Percentiles rank a stretch among this genome's conserved stretches.
Evolutionary conservation across 2,329 filamentous ascomycete species (phyloP).

Genomic region (Davidsoniella australis): DNA sequence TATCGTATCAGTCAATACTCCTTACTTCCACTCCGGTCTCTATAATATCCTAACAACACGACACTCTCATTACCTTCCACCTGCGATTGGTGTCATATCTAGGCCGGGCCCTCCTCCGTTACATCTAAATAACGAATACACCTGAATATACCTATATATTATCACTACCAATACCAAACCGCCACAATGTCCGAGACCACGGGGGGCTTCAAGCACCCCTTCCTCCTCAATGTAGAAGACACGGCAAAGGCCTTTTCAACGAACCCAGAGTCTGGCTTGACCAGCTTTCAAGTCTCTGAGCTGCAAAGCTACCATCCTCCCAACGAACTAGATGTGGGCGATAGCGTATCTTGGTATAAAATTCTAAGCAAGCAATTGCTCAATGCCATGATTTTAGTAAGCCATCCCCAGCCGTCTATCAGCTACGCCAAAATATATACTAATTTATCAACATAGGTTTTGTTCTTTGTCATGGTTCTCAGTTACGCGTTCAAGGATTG

Average conservation of each 20-base stretch:
- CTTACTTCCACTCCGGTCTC: too few relatives aligned
- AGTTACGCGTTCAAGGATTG: slow-evolving; percentile 50
- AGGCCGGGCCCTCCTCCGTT: neutral
- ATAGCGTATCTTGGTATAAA: slow-evolving; percentile 51
- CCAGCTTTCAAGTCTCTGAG: slow-evolving; percentile 38
- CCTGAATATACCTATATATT: neutral
- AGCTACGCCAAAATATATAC: slow-evolving; percentile 15
- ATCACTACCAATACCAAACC: neutral
- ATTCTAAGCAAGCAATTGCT: slow-evolving; percentile 56
- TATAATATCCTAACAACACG: too few relatives aligned
- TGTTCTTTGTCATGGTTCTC: slow-evolving; percentile 60
- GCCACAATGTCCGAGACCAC: slow-evolving; percentile 5
- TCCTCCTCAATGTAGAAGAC: slow-evolving; percentile 42
- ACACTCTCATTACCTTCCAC: too few relatives aligned
- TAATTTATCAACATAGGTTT: slow-evolving; percentile 33
- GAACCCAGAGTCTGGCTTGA: slow-evolving; percentile 50
- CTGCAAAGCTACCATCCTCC: slow-evolving; percentile 42
- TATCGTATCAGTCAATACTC: too few relatives aligned
- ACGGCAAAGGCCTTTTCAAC: slow-evolving; percentile 46
- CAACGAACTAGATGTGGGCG: slow-evolving; percentile 55
- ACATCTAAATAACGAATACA: neutral
- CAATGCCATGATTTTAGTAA: slow-evolving; percentile 61
- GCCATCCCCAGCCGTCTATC: slow-evolving; percentile 27
- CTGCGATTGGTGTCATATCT: too few relatives aligned
- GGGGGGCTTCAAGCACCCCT: slow-evolving; percentile 30